Evolutionary conservation across 768 basidiomycete genomes (phyloP).

Genomic region (Tricholoma matsutake): DNA sequence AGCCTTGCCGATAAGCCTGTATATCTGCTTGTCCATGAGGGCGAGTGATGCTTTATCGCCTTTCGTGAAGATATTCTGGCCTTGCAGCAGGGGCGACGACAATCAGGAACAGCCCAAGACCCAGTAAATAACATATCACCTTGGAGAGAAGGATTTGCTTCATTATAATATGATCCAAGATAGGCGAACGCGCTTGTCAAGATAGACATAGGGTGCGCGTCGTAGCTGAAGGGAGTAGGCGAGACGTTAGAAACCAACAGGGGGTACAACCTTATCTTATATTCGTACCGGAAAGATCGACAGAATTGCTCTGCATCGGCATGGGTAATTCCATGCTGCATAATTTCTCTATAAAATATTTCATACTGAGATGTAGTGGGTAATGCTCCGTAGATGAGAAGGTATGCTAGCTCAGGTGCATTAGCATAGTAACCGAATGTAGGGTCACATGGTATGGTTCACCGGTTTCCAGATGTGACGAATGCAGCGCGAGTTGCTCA

Average conservation of each 20-base stretch:
- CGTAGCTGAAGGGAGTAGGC: constrained; percentile 52
- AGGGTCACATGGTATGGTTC: constrained; percentile 2
- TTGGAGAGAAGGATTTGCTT: constrained; percentile 86
- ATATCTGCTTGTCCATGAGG: constrained; percentile 91
- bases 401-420: constrained; percentile 48
- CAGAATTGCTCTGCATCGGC: constrained; percentile 69
- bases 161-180: constrained; percentile 81
- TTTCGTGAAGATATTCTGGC: constrained; percentile 75
- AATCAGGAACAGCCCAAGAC: not conserved
- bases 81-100: constrained; percentile 30
- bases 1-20: constrained; percentile 82
- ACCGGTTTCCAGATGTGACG: constrained; percentile 74
- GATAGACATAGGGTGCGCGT: constrained; percentile 92
- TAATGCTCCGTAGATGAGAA: constrained; percentile 84
- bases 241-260: not conserved
- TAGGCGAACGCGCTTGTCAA: constrained; percentile 86
- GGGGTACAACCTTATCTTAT: not conserved
- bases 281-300: constrained; percentile 56
- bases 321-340: constrained; percentile 71
- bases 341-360: constrained; percentile 70
- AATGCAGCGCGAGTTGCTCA: constrained; percentile 81
- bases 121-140: constrained; percentile 38
- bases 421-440: not conserved
- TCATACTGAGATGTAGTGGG: constrained; percentile 60
- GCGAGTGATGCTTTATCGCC: constrained; percentile 65